These are phyloP conservation scores for Tuber borchii DNA, from an alignment of 495 filamentous ascomycete species.

Conservation along the genomic window DNA sequence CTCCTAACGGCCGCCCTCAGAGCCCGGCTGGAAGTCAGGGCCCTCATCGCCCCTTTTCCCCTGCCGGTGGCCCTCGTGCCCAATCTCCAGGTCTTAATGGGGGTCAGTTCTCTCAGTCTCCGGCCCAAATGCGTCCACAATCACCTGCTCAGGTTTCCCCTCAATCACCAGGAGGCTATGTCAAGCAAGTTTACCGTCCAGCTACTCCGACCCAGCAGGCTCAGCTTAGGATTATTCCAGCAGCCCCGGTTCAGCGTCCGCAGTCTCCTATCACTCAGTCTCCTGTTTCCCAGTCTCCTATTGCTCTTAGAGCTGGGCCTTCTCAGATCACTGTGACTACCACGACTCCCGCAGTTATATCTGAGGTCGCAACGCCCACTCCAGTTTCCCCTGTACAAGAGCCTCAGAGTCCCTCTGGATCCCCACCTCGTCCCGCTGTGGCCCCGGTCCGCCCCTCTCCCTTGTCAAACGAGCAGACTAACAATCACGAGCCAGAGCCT, in stretches of 20 bases:
- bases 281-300: slow-evolving; percentile 11
- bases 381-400: slow-evolving; percentile 5
- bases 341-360: not conserved
- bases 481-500: not conserved
- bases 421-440: slow-evolving; percentile 15
- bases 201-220: slow-evolving; percentile 17
- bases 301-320: slow-evolving; percentile 16
- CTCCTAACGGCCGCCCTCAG: slow-evolving; percentile 36
- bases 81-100: slow-evolving; percentile 10
- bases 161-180: slow-evolving; percentile 29
- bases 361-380: slow-evolving; percentile 9
- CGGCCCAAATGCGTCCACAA: slow-evolving; percentile 7
- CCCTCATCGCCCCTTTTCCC: slow-evolving; percentile 22
- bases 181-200: slow-evolving; percentile 35
- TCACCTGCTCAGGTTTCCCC: slow-evolving; percentile 12
- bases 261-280: slow-evolving; percentile 36
- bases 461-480: slow-evolving; percentile 30
- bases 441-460: slow-evolving; percentile 30
- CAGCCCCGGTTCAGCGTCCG: slow-evolving; percentile 6
- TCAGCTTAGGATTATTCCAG: slow-evolving; percentile 16
- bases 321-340: slow-evolving; percentile 34
- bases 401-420: slow-evolving; percentile 21
- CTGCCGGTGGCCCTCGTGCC: slow-evolving; percentile 3
- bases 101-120: slow-evolving; percentile 13
- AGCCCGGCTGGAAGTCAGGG: slow-evolving; percentile 15